Base-by-base conservation (phyloP, 2,329 filamentous ascomycete genomes). In the Colletotrichum tanaceti region DNA sequence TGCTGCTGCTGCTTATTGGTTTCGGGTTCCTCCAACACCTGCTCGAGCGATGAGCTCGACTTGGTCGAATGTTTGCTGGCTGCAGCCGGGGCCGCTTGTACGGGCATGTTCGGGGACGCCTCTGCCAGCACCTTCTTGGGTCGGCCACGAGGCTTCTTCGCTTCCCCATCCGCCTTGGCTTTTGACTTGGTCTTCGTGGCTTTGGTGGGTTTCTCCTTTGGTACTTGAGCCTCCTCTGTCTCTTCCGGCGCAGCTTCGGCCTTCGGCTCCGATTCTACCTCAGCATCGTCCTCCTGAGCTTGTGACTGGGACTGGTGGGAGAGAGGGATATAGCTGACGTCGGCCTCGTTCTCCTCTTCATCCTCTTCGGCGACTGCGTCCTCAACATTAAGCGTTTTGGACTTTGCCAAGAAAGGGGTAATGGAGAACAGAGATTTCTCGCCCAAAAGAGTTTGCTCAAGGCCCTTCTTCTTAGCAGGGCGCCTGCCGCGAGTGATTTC, bases 401-500 rank as follows among this genome's bases (percentile, higher is more conserved):
- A 90, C 58, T 91, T 89, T 78, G 94, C 97, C 70, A 98, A 84
- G 82, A 97, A 98, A 0, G 95, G 95, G 0, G 95, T 98, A 71
- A 98, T 93, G 4, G 94, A 97, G 79, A 98, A 98, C 3, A 87
- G 90, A 0, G 94, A 98, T 79, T 97, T 98, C 75, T 97, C 93
- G 38, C 92, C 93, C 5, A 92, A 83, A 63, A 89, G 81, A 1
- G 87, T 85, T 44, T 87, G 86, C 22, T 89, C 86, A 35, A 82
- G 78, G 55, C 82, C 85, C 63, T 84, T 82, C 76, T 89, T 90
- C 78, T 90, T 91, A 68, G 80, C 73, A 41, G 77, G 77, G 49
- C 81, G 81, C 71, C 81, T 83, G 63, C 76, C 73, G 59, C 79
- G 76, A 67, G 80, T 70, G 57, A 82, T 76, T 72, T 82, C 60